Evolutionary conservation across 2,329 filamentous ascomycete genomes (phyloP).

Genomic region (Fusarium mundagurra): DNA sequence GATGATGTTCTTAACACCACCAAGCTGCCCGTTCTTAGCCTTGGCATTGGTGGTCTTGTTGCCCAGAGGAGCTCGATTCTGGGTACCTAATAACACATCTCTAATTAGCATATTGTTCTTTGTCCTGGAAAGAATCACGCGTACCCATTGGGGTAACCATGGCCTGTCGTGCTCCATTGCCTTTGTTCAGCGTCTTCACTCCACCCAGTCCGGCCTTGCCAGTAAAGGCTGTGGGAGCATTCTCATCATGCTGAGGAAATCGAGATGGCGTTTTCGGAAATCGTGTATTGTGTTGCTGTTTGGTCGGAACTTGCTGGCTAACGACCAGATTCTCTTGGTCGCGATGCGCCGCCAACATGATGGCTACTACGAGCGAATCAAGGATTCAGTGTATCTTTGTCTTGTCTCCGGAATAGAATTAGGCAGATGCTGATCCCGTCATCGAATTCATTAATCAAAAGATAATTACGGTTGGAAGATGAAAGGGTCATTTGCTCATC

Average conservation of each 20-base stretch:
- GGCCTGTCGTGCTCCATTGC: conserved; percentile 57
- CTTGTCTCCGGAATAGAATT: conserved; percentile 7
- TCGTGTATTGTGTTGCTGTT: conserved; percentile 79
- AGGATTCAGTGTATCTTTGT: conserved; percentile 12
- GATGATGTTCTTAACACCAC: conserved; percentile 68
- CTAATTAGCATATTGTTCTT: conserved; percentile 13
- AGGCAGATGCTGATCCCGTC: conserved; percentile 21
- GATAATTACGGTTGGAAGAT: conserved; percentile 32
- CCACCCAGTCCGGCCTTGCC: conserved; percentile 59
- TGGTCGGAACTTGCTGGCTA: conserved; percentile 76
- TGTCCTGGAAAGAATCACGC: conserved; percentile 34
- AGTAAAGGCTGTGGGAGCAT: conserved; percentile 61
- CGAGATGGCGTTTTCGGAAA: conserved; percentile 86
- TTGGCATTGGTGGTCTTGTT: conserved; percentile 98
- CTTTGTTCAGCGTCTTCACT: conserved; percentile 61
- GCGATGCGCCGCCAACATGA: conserved; percentile 79
- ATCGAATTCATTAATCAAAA: conserved; percentile 25
- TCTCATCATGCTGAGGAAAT: conserved; percentile 84
- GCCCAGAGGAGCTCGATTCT: conserved; percentile 82
- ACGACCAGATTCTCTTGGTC: conserved; percentile 91
- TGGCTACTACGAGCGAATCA: conserved; percentile 23
- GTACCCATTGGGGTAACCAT: conserved; percentile 85
- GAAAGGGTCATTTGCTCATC: conserved; percentile 21
- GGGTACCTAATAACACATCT: conserved; percentile 45
- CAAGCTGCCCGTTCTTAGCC: conserved; percentile 72